Conservation (phyloP, 2,329 filamentous ascomycete species). For the Exophiala calicioides region DNA sequence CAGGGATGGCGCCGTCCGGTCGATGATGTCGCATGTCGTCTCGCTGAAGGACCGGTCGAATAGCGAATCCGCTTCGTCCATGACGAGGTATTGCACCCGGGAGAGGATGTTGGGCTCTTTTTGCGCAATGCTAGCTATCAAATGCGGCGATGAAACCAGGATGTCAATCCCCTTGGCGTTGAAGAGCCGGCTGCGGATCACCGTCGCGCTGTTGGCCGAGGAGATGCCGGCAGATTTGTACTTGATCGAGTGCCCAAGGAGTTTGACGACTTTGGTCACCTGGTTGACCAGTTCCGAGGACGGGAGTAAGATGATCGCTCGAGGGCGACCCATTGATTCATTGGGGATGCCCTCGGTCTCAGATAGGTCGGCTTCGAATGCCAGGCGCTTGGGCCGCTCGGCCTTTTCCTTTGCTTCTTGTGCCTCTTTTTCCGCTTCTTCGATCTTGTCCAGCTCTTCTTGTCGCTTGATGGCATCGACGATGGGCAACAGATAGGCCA, state of each 20-base stretch:
- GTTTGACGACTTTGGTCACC: slow-evolving; percentile 78
- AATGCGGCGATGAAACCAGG: slow-evolving; percentile 82
- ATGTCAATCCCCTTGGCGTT: slow-evolving; percentile 79
- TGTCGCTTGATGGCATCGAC: slow-evolving; percentile 81
- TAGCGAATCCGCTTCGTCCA: slow-evolving; percentile 95
- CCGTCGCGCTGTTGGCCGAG: slow-evolving; percentile 70
- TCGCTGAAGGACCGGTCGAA: slow-evolving; percentile 90
- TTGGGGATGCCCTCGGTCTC: slow-evolving; percentile 65
- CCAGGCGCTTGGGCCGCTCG: slow-evolving; percentile 51
- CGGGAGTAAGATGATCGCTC: slow-evolving; percentile 82
- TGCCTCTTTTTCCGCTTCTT: slow-evolving; percentile 50
- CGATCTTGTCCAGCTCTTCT: slow-evolving; percentile 64
- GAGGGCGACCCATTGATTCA: slow-evolving; percentile 74
- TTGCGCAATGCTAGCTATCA: slow-evolving; percentile 83
- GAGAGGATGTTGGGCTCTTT: slow-evolving; percentile 89
- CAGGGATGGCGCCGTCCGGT: slow-evolving; percentile 76
- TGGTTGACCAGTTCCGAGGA: slow-evolving; percentile 90
- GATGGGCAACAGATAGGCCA: slow-evolving; percentile 84
- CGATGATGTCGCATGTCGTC: slow-evolving; percentile 78
- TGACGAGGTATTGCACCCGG: slow-evolving; percentile 82
- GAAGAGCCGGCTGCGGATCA: slow-evolving; percentile 85
- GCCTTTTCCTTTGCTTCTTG: slow-evolving; percentile 42
- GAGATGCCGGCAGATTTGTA: slow-evolving; percentile 83
- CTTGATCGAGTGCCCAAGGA: slow-evolving; percentile 80
- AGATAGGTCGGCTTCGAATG: slow-evolving; percentile 62